Base-by-base conservation (phyloP, 306 rosid genomes). In the Vigna nakashimae region DNA sequence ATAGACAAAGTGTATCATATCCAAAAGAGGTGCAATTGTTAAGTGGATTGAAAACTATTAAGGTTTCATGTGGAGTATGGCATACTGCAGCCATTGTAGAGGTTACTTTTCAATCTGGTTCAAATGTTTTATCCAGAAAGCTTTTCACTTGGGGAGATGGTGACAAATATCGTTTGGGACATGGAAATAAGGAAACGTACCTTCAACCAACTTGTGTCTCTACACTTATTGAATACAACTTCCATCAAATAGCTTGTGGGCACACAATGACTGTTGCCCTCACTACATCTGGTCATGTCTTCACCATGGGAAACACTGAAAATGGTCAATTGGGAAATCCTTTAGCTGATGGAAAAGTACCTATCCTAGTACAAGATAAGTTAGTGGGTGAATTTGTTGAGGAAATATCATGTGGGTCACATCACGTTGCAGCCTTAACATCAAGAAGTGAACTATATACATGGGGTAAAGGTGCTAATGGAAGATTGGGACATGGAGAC, bases 121-220 rank as follows among this genome's bases (percentile, higher is more conserved):
- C 84, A 22, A 88, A 77, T 80, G 83, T 84, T 81, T 84, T 89
- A 40, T 92, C 99, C 0, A 86, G 87, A 51, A 92, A 92, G 79
- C 88, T 96, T 59, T 96, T 96, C 83, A 91, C 99, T 12, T 92
- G 99, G 99, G 99, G 99, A 11, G 99, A 96, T 56, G 99, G 99
- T 15, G 97, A 92, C 66, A 96, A 91, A 75, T 53, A 90, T 75
- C 92, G 98, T 65, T 84, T 96, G 42, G 99, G 99, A 65, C 99
- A 96, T 56, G 93, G 97, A 73, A 92, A 80, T 86, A 92, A 85
- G 83, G 97, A 92, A 66, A 89, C 91, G 59, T 85, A 90, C 76
- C 98, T 96, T 58, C 87, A 88, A 83, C 98, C 99, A 2, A 96
- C 94, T 4, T 88, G 98, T 84, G 97, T 96, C 71, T 88, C 97